Percentiles rank a stretch among this genome's conserved stretches.
Conservation (phyloP, 495 filamentous ascomycete species). For the Neurospora africana region DNA sequence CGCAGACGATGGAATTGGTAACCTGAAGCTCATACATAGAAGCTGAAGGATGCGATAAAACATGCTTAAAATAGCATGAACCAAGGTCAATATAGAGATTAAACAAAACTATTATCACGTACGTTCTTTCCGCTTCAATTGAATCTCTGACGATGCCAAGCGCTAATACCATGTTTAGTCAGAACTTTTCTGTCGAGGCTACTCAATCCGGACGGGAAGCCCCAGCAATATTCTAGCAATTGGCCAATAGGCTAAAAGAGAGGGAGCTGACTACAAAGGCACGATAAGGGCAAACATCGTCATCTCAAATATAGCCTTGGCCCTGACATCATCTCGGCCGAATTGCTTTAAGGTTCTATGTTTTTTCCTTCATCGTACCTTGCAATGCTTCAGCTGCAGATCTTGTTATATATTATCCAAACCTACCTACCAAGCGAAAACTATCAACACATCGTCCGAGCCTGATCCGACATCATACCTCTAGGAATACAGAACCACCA, state of each 20-base stretch:
- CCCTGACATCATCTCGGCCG: slow-evolving; percentile 4
- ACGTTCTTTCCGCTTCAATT: not conserved
- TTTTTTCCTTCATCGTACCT: not conserved
- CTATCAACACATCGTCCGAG: not conserved
- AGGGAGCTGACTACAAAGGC: not conserved
- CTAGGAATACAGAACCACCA: not conserved
- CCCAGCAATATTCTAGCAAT: not conserved
- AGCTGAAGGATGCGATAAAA: too few relatives aligned
- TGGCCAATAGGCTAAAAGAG: not conserved
- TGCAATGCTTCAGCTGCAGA: not conserved
- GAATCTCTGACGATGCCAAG: not conserved
- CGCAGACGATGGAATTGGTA: too few relatives aligned
- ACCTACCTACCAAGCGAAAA: not conserved
- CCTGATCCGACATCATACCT: not conserved
- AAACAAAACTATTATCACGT: not conserved
- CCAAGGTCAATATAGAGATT: not conserved
- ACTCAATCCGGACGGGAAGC: not conserved
- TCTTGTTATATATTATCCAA: not conserved
- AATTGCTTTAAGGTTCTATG: not conserved
- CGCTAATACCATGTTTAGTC: not conserved
- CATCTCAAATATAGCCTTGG: not conserved
- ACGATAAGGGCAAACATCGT: not conserved
- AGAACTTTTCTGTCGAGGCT: not conserved
- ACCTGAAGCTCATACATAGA: too few relatives aligned
- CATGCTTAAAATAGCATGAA: too few relatives aligned